phyloP scores from a whole-genome alignment of 1,284 basidiomycete species.

The Ustilago nuda region DNA sequence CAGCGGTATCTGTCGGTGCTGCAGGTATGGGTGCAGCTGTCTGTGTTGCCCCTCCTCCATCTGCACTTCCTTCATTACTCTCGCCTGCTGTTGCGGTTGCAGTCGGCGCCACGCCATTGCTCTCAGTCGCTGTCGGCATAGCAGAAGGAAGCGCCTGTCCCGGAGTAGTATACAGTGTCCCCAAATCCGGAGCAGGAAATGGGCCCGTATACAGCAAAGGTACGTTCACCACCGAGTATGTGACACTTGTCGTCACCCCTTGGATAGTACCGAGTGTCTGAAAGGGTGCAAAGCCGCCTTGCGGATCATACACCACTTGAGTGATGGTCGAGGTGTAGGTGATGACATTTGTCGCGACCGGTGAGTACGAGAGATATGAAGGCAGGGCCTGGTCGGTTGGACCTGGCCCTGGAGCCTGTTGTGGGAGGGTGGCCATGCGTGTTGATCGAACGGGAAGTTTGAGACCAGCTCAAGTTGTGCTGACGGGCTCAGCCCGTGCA shows the following conservation, averaged over 20 bases:
- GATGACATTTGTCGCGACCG: conserved; percentile 31
- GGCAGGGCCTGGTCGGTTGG: conserved; percentile 60
- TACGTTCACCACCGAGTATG: conserved; percentile 52
- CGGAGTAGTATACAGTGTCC: conserved; percentile 55
- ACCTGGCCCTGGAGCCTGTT: conserved; percentile 56
- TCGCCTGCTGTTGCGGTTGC: not conserved
- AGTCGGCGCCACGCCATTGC: not conserved
- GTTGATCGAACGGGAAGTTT: not conserved
- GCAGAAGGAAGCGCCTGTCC: conserved; percentile 24
- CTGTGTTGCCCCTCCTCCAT: not conserved
- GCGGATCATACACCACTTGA: conserved; percentile 54
- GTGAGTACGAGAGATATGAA: conserved; percentile 59
- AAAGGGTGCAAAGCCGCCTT: conserved; percentile 46
- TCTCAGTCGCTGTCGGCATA: not conserved
- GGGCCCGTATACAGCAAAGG: conserved; percentile 61
- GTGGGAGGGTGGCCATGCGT: conserved; percentile 48
- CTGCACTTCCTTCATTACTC: not conserved
- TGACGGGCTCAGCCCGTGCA: conserved; percentile 38
- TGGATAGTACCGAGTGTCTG: conserved; percentile 34
- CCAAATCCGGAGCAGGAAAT: conserved; percentile 52
- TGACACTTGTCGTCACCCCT: conserved; percentile 42
- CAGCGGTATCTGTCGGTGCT: conserved; percentile 7
- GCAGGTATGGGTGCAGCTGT: conserved; percentile 7
- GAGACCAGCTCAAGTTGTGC: conserved; percentile 29
- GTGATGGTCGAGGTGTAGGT: conserved; percentile 43